Conservation (phyloP, 805 yeast genomes). For the Cyberlindnera amylophila region DNA sequence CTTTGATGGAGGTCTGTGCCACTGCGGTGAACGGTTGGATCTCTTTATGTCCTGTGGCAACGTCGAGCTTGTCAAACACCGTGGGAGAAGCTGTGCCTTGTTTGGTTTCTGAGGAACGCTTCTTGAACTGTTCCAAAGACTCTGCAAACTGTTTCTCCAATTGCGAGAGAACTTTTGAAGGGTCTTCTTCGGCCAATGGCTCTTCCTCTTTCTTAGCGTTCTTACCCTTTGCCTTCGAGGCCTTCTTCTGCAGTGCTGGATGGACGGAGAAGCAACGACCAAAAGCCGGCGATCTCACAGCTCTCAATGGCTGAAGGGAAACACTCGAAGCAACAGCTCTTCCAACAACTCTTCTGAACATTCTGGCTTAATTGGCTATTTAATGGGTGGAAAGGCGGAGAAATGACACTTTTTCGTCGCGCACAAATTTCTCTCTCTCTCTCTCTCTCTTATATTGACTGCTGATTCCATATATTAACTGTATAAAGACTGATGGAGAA, state of each 20-base stretch:
- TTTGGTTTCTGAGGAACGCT: conserved; percentile 57
- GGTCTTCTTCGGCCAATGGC: conserved; percentile 19
- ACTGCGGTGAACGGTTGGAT: conserved; percentile 50
- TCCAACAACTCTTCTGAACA: not conserved
- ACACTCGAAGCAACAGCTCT: too few relatives aligned
- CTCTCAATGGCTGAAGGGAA: too few relatives aligned
- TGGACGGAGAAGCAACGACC: not conserved
- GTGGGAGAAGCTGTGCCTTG: conserved; percentile 67
- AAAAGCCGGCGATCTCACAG: too few relatives aligned
- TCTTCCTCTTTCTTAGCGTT: conserved; percentile 14
- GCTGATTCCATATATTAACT: too few relatives aligned
- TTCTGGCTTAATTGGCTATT: not conserved
- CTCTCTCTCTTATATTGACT: too few relatives aligned
- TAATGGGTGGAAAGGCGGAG: too few relatives aligned
- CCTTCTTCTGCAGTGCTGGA: conserved; percentile 17
- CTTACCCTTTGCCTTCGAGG: conserved; percentile 14
- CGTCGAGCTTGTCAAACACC: conserved; percentile 56
- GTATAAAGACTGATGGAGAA: not conserved
- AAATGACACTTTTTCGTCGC: too few relatives aligned
- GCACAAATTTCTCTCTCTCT: too few relatives aligned
- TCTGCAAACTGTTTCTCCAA: conserved; percentile 35
- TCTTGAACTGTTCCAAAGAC: conserved; percentile 49
- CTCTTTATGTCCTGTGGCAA: conserved; percentile 46
- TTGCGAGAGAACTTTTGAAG: conserved; percentile 14
- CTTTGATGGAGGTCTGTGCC: conserved; percentile 70